Evolutionary conservation across 495 filamentous ascomycete species (phyloP).

Genomic region (Neurospora pannonica): DNA sequence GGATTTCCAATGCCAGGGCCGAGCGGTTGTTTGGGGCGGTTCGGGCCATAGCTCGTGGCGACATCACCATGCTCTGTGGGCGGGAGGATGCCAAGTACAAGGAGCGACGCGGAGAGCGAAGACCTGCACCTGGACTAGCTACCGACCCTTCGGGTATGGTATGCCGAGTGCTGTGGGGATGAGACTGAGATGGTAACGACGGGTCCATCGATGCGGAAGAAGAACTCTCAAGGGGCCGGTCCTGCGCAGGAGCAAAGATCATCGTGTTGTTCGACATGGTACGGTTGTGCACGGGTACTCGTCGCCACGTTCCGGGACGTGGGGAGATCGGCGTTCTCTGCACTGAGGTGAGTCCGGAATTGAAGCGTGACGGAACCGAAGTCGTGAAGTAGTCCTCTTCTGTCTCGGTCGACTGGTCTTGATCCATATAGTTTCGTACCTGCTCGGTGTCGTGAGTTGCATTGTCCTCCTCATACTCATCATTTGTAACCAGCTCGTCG

Average conservation of each 20-base stretch:
- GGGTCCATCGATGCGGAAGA: conserved; percentile 38
- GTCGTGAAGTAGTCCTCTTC: conserved; percentile 43
- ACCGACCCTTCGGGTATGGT: conserved; percentile 32
- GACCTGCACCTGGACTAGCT: conserved; percentile 20
- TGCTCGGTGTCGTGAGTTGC: conserved; percentile 19
- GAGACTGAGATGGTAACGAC: conserved; percentile 14
- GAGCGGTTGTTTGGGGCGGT: conserved; percentile 30
- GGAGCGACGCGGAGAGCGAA: conserved; percentile 41
- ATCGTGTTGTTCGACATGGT: conserved; percentile 72
- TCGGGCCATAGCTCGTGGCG: conserved; percentile 41
- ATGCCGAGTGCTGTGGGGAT: conserved; percentile 24
- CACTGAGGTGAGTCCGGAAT: conserved; percentile 10
- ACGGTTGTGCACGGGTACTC: conserved; percentile 43
- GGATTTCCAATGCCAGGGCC: conserved; percentile 20
- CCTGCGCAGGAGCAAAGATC: conserved; percentile 51
- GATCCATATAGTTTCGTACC: neutral
- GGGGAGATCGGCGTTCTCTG: conserved; percentile 19
- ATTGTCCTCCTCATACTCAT: conserved; percentile 46
- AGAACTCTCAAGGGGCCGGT: conserved; percentile 29
- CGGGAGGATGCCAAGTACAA: conserved; percentile 24
- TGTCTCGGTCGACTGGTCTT: conserved; percentile 5
- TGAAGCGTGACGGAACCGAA: conserved; percentile 23
- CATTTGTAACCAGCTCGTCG: conserved; percentile 78
- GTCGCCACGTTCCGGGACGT: conserved; percentile 21
- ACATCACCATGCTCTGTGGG: conserved; percentile 42